These are phyloP conservation scores for Brassica balearica DNA, from an alignment of 441 rosid species.

Conservation along the genomic window DNA sequence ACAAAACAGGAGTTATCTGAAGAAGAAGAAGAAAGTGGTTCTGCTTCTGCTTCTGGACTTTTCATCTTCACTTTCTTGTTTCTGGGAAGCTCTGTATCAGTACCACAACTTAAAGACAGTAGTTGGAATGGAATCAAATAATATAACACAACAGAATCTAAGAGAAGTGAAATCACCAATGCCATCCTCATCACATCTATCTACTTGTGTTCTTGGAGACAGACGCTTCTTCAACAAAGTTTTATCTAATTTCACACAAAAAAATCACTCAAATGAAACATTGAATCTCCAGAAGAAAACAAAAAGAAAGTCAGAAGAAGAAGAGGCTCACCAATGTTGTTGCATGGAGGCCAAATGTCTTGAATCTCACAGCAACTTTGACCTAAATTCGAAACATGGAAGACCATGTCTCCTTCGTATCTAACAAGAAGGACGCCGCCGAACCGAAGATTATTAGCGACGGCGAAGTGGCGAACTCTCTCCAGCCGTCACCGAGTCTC, in stretches of 20 bases:
- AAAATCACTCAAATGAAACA: not conserved
- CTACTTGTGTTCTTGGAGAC: not conserved
- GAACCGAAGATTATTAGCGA: not conserved
- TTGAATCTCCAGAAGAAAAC: not conserved
- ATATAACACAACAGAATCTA: not conserved
- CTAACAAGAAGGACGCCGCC: not conserved
- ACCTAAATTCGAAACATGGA: not conserved
- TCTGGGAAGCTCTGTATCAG: not conserved
- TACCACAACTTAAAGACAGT: not conserved
- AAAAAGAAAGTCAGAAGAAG: too few relatives aligned
- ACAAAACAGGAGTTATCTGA: not conserved
- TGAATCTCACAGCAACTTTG: not conserved
- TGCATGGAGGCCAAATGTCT: not conserved
- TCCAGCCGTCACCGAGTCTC: not conserved
- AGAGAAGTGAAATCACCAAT: not conserved
- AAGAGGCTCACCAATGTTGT: not conserved
- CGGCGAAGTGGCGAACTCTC: not conserved
- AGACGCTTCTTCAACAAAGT: constrained; percentile 4
- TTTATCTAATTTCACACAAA: not conserved
- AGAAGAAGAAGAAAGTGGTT: not conserved
- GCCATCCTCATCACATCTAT: not conserved
- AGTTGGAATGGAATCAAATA: not conserved
- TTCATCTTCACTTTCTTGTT: not conserved
- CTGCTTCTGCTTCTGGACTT: not conserved
- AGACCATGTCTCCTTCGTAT: constrained; percentile 3